Base-by-base conservation (phyloP, 2,329 filamentous ascomycete genomes). In the Pseudocercospora cruenta region DNA sequence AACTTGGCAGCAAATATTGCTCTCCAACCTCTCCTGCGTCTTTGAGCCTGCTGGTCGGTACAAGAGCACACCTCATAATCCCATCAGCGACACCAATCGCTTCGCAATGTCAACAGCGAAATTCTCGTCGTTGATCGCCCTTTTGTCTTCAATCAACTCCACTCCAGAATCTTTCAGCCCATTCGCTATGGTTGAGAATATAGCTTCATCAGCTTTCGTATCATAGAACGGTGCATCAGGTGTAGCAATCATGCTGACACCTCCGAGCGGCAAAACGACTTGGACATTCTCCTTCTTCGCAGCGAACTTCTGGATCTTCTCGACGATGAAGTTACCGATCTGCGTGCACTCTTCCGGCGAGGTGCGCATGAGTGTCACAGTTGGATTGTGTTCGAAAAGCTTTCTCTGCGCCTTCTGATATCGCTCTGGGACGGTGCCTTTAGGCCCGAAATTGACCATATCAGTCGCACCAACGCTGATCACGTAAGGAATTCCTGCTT, bases 281-380 rank as follows among this genome's bases (percentile, higher is more conserved):
- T 87, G 79, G 0, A 87, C 80, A 61, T 79, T 74, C 0, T 79
- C 74, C 9, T 80, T 79, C 16, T 79, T 70, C n/a, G 68, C 78
- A 0, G 81, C 78, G 58, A 78, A 74, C 0, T 72, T 71, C 43
- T 70, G 80, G 43, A 91, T 76, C 73, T 88, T 88, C 10, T 75
- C 72, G 0, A 81, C 83, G 49, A 91, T 85, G 59, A 86, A 86
- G 0, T 74, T 71, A 0, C 85, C 88, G n/a, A 91, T 81, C 51
- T 80, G 73, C 24, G 64, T 70, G 67, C 84, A 86, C 72, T 92
- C 89, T 1, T 85, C 81, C n/a, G 76, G 71, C 0, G 81, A 87
- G 0, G 89, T 89, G 22, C 90, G 80, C 83, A 92, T 87, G 33
- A 92, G 72, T 0, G 90, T 92, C 0, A 91, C 86, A 0, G 83